phyloP scores from a whole-genome alignment of 768 basidiomycete species.

The Saitozyma podzolica region DNA sequence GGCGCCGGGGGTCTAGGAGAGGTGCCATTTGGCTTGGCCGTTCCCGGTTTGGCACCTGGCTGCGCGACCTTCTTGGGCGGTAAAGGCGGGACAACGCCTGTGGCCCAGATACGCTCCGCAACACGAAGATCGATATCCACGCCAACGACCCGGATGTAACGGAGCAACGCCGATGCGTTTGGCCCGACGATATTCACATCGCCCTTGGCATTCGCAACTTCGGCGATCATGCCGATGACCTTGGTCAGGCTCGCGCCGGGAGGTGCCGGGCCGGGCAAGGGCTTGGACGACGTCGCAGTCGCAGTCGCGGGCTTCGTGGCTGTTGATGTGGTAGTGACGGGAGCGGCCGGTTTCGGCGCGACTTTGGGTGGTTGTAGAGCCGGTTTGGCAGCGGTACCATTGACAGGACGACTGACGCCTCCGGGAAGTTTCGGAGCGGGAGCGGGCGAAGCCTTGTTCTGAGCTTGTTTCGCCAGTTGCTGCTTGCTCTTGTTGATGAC shows the following conservation, averaged over 20 bases:
- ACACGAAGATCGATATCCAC: conserved; percentile 39
- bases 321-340: neutral
- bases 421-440: neutral
- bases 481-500: conserved; percentile 43
- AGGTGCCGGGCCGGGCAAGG: conserved; percentile 33
- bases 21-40: neutral
- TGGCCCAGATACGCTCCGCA: conserved; percentile 44
- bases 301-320: conserved; percentile 1
- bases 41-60: neutral
- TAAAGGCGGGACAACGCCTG: conserved; percentile 36
- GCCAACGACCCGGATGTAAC: conserved; percentile 43
- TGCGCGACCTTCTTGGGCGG: conserved; percentile 12
- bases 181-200: conserved; percentile 44
- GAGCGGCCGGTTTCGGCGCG: conserved; percentile 1
- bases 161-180: conserved; percentile 35
- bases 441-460: neutral
- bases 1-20: neutral
- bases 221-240: conserved; percentile 45
- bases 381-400: conserved; percentile 7
- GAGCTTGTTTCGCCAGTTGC: conserved; percentile 28
- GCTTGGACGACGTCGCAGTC: conserved; percentile 9
- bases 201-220: conserved; percentile 37
- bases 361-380: neutral
- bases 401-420: neutral
- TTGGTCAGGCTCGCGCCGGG: conserved; percentile 38